Base-by-base conservation (phyloP, 768 basidiomycete genomes). In the Mycena latifolia region DNA sequence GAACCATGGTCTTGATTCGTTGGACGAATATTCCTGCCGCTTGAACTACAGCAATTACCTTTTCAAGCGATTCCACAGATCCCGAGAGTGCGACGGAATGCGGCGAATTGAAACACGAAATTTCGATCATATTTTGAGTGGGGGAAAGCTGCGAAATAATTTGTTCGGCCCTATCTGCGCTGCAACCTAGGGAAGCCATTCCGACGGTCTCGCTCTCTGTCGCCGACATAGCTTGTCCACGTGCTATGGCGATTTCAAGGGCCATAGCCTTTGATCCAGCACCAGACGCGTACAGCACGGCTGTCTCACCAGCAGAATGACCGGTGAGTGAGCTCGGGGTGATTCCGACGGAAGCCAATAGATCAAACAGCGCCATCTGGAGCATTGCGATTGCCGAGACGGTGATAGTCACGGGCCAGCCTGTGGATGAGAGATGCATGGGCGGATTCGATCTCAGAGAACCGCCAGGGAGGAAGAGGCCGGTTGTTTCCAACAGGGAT, bases 281-380 rank as follows among this genome's bases (percentile, higher is more conserved):
- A 22, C 79, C 78, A 35, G 76, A 78, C 0, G 78, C 75, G 58
- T 78, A 78, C 24, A 80, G 45, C 11, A 77, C 29, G 6, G 77
- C 74, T 2, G 79, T 78, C 62, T 80, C 79, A 3, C 79, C 79
- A 11, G 78, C 77, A n/a, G 79, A 80, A 63, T 79, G 78, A 3
- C 79, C 79, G 28, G 77, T 27, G 27, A 79, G 55, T 4, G 69
- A 67, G 51, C 76, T 72, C 0, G 79, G 77, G 11, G 51, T 55
- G 51, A 80, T 46, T 20, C 74, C 74, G 29, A 76, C 46, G 28
- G 69, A 63, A 10, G 56, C 63, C 3, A 80, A 63, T 6, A 73
- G 65, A 48, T 80, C 79, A 65, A 72, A 70, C n/a, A 78, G 55
- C 5, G 79, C 79, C 24, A 80, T 74, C 56, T 80, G 79, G 45